Percentiles rank a stretch among this genome's conserved stretches.
phyloP scores from a whole-genome alignment of 441 rosid species.

The Eutrema salsugineum region DNA sequence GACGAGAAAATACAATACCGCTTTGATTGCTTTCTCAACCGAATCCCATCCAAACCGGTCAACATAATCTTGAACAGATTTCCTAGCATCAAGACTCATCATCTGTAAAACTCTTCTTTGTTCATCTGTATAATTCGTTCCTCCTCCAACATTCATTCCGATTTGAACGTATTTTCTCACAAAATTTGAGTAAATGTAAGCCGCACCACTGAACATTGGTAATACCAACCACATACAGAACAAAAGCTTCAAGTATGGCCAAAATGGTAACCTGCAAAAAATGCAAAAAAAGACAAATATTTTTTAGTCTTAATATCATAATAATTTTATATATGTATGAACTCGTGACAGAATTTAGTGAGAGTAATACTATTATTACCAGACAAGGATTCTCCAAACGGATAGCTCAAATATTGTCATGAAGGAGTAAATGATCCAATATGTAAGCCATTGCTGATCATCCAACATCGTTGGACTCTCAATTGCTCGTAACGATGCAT shows the following conservation, averaged over 20 bases:
- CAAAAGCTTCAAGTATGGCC: constrained; percentile 58
- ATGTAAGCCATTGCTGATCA: constrained; percentile 77
- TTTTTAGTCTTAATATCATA: background rate
- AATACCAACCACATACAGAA: constrained; percentile 66
- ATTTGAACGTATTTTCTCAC: constrained; percentile 59
- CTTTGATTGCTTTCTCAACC: constrained; percentile 69
- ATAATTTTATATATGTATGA: background rate
- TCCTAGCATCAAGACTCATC: constrained; percentile 88
- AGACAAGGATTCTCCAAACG: constrained; percentile 42
- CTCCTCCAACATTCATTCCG: constrained; percentile 40
- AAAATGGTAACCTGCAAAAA: constrained; percentile 56
- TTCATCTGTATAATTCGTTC: constrained; percentile 43
- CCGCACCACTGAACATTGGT: constrained; percentile 67
- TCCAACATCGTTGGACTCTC: constrained; percentile 61
- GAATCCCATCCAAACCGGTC: constrained; percentile 78
- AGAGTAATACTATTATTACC: constrained; percentile 32
- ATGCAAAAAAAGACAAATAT: background rate
- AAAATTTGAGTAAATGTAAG: constrained; percentile 49
- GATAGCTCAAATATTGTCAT: constrained; percentile 60
- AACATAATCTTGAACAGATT: constrained; percentile 60
- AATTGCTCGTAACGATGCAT: constrained; percentile 67
- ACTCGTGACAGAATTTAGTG: background rate
- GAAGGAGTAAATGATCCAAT: constrained; percentile 72
- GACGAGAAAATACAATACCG: constrained; percentile 38
- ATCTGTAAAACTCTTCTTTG: constrained; percentile 72